These are phyloP conservation scores for Torrubiella hemipterigena DNA, from an alignment of 2,329 filamentous ascomycete species.

Conservation along the genomic window DNA sequence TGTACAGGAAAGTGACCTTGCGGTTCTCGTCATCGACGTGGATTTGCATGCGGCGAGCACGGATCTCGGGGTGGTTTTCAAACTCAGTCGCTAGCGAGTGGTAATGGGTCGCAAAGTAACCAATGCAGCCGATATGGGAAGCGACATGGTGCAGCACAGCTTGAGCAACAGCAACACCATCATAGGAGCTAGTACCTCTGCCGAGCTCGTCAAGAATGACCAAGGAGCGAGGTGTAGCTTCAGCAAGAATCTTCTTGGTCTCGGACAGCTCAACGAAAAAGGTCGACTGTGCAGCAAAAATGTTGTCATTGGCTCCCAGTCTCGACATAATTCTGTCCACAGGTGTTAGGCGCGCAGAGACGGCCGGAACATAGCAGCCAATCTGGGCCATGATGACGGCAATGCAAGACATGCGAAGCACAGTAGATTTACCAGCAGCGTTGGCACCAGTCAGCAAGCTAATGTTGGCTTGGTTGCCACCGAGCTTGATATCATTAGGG, in stretches of 20 bases:
- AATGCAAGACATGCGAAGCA: constrained; percentile 91
- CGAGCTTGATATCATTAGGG: constrained; percentile 83
- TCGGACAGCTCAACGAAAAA: constrained; percentile 97
- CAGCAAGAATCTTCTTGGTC: constrained; percentile 93
- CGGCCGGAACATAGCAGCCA: constrained; percentile 81
- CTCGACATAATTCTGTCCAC: constrained; percentile 98
- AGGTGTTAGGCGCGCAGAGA: constrained; percentile 72
- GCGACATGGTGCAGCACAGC: constrained; percentile 95
- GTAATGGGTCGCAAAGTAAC: constrained; percentile 97
- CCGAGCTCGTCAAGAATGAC: constrained; percentile 96
- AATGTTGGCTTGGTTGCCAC: constrained; percentile 71
- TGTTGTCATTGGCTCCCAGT: constrained; percentile 95
- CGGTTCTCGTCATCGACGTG: constrained; percentile 75
- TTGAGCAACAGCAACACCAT: constrained; percentile 92
- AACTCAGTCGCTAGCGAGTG: constrained; percentile 91
- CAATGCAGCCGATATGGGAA: constrained; percentile 81
- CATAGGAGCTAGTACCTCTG: constrained; percentile 87
- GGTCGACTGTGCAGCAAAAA: constrained; percentile 93
- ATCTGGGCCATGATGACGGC: constrained; percentile 97
- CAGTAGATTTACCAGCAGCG: constrained; percentile 91
- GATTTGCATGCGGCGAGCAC: constrained; percentile 84
- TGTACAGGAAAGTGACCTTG: constrained; percentile 93
- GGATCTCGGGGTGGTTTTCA: constrained; percentile 75
- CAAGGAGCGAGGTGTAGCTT: constrained; percentile 85
- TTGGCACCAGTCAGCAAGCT: constrained; percentile 91